A percentile compares a stretch with the other conserved stretches of the same genome.
Conservation (phyloP, 148 eudicot genomes). For the Euryodendron excelsum region DNA sequence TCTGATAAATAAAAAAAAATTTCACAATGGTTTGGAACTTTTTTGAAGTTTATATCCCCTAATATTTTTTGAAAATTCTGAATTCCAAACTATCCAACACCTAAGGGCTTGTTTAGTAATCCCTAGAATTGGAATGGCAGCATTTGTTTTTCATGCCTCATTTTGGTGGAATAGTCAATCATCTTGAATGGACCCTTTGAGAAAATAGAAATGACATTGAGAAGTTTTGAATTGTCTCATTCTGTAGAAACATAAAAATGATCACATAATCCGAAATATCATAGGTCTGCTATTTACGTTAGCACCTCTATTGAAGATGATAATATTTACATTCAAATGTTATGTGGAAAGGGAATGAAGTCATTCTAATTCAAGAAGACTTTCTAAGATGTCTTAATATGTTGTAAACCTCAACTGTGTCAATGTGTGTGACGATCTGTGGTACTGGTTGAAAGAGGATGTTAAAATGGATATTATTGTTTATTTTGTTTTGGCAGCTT, state of each 20-base stretch:
- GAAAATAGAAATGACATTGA: background rate
- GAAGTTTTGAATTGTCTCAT: background rate
- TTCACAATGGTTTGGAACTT: background rate
- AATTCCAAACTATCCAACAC: background rate
- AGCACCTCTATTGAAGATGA: background rate
- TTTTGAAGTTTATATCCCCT: background rate
- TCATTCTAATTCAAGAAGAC: background rate
- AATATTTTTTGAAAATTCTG: background rate
- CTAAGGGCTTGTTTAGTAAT: background rate
- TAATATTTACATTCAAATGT: background rate
- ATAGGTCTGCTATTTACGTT: background rate
- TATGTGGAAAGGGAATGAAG: no score
- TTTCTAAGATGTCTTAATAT: background rate
- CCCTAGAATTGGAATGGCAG: background rate
- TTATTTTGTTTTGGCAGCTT: no score
- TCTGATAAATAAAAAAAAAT: background rate
- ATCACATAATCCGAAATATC: background rate
- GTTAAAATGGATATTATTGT: background rate
- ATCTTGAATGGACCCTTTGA: background rate
- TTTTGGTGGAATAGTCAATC: background rate
- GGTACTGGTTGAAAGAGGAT: background rate
- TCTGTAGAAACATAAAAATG: background rate
- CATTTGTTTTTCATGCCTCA: background rate
- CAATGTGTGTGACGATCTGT: background rate
- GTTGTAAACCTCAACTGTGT: background rate